Conservation (phyloP, 176 grass and related monocot species). For the Eleusine coracana region DNA sequence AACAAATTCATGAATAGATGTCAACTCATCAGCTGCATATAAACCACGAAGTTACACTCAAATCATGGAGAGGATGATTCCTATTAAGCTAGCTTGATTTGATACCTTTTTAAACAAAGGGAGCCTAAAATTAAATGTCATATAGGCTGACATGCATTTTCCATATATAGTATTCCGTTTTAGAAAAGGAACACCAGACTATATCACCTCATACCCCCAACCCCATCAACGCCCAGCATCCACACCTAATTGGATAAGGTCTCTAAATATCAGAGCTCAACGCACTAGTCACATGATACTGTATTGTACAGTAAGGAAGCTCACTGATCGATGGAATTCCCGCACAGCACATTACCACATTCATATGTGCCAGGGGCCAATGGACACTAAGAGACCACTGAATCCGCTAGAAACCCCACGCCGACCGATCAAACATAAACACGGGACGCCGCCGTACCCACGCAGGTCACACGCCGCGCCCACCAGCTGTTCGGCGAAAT, state of each 20-base stretch:
- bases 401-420: background rate
- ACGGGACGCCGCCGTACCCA: background rate
- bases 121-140: background rate
- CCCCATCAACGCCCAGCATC: background rate
- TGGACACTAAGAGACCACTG: background rate
- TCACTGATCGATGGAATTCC: background rate
- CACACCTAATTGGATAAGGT: background rate
- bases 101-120: background rate
- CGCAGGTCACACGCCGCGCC: background rate
- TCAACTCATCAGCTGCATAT: slow-evolving; percentile 12
- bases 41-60: slow-evolving; percentile 21
- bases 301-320: background rate
- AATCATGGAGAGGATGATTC: background rate
- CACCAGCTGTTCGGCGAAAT: slow-evolving; percentile 38
- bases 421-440: background rate
- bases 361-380: background rate
- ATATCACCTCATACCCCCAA: background rate
- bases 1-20: slow-evolving; percentile 31
- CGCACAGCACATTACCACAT: background rate
- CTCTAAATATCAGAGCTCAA: slow-evolving; percentile 10
- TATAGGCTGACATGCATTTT: background rate
- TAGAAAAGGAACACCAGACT: background rate
- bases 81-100: slow-evolving; percentile 16
- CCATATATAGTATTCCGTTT: background rate
- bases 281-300: background rate